Evolutionary conservation across 1,284 basidiomycete genomes (phyloP).

Genomic region (Rhizoctonia solani): DNA sequence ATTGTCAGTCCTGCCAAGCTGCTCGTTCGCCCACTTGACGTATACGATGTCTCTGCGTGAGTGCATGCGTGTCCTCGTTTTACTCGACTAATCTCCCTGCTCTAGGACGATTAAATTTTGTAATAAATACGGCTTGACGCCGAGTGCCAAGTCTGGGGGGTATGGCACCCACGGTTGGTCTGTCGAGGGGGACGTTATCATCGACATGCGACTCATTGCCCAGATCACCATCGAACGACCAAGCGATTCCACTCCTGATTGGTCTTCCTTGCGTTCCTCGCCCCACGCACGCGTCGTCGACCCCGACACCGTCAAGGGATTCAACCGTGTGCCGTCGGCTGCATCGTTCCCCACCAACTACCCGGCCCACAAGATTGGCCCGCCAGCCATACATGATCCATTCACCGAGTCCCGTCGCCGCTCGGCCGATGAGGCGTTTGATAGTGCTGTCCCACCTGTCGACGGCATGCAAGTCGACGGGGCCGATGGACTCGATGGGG

Average conservation of each 20-base stretch:
- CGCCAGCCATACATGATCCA: slow-evolving; percentile 19
- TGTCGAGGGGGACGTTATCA: slow-evolving; percentile 78
- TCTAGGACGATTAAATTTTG: slow-evolving; percentile 72
- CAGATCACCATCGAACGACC: slow-evolving; percentile 67
- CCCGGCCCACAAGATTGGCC: slow-evolving; percentile 5
- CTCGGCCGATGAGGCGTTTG: slow-evolving; percentile 17
- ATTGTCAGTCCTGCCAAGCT: slow-evolving; percentile 61
- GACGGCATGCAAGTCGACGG: neutral
- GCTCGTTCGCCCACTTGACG: slow-evolving; percentile 70
- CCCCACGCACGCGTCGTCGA: slow-evolving; percentile 57
- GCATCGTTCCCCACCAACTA: neutral
- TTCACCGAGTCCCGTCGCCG: slow-evolving; percentile 19
- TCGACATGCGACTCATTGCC: slow-evolving; percentile 72
- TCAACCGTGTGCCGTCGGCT: slow-evolving; percentile 24
- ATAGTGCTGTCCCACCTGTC: neutral
- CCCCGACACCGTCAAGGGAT: slow-evolving; percentile 38
- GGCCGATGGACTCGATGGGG: too few species aligned
- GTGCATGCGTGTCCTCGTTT: slow-evolving; percentile 42
- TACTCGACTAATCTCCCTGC: slow-evolving; percentile 16
- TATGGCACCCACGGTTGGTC: slow-evolving; percentile 89
- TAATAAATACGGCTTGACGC: slow-evolving; percentile 63
- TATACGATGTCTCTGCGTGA: slow-evolving; percentile 73
- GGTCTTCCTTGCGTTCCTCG: slow-evolving; percentile 61
- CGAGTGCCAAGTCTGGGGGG: slow-evolving; percentile 85
- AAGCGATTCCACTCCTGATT: slow-evolving; percentile 47